phyloP scores from a whole-genome alignment of 1,284 basidiomycete species.

The Cryptococcus jaspeensis region DNA sequence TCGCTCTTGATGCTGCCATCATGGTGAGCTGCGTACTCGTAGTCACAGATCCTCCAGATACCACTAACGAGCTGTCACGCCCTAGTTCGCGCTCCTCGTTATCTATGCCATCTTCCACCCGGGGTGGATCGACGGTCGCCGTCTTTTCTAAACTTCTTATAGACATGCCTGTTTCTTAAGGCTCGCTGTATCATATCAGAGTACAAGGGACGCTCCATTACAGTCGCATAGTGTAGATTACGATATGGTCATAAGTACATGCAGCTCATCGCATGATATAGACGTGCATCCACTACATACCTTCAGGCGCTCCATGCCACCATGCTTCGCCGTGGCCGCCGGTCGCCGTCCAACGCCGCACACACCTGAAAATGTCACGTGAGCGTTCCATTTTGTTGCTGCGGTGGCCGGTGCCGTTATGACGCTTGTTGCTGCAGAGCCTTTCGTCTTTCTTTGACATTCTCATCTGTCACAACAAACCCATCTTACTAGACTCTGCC shows the following conservation, averaged over 20 bases:
- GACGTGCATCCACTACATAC: no score
- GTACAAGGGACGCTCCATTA: no score
- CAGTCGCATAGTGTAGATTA: no score
- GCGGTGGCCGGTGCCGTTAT: constrained; percentile 2
- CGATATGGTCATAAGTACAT: no score
- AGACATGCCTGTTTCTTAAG: no score
- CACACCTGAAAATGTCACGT: no score
- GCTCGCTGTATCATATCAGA: no score
- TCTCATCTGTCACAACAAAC: not conserved
- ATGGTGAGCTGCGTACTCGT: constrained; percentile 26
- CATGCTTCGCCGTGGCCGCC: no score
- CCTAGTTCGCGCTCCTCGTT: constrained; percentile 9
- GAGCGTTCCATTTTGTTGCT: no score
- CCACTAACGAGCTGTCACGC: not conserved
- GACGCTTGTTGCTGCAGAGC: not conserved
- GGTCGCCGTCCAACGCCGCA: no score
- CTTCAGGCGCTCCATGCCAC: no score
- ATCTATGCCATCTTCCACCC: constrained; percentile 21
- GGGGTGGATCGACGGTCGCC: constrained; percentile 10
- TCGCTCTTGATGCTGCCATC: constrained; percentile 31
- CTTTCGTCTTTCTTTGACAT: not conserved
- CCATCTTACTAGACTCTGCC: not conserved
- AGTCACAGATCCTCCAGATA: not conserved
- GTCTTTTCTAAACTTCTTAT: constrained; percentile 2
- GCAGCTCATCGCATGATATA: no score